phyloP scores from a whole-genome alignment of 2,329 filamentous ascomycete species.

The Lasiodiplodia hormozganensis region DNA sequence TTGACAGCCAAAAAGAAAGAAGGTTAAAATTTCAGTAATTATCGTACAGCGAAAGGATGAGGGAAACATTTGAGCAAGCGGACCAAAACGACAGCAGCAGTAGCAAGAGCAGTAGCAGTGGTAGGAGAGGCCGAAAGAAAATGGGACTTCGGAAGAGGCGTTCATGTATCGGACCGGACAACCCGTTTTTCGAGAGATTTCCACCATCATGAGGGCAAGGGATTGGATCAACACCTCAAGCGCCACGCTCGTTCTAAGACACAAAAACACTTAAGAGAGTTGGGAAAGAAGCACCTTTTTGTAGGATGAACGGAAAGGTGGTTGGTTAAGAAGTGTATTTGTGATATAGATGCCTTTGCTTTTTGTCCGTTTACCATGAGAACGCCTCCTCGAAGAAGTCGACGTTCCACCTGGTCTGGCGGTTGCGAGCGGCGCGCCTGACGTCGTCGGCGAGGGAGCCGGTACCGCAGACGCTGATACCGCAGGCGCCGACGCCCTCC shows the following conservation, averaged over 20 bases:
- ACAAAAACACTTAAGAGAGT: slow-evolving; percentile 14
- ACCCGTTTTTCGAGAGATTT: neutral
- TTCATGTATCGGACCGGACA: neutral
- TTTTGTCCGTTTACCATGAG: slow-evolving; percentile 60
- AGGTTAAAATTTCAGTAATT: neutral
- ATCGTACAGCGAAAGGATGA: slow-evolving; percentile 17
- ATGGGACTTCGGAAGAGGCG: neutral
- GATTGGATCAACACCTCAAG: slow-evolving; percentile 13
- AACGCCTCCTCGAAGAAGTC: slow-evolving; percentile 85
- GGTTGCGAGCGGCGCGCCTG: slow-evolving; percentile 68
- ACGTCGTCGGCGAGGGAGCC: slow-evolving; percentile 79
- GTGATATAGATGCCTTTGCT: neutral
- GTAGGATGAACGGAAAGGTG: slow-evolving; percentile 1
- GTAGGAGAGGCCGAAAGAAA: slow-evolving; percentile 7
- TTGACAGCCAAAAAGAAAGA: neutral
- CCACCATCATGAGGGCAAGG: neutral
- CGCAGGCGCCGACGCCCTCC: slow-evolving; percentile 86
- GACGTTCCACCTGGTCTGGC: slow-evolving; percentile 70
- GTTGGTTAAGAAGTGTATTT: neutral
- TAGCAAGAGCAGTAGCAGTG: neutral
- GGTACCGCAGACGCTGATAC: slow-evolving; percentile 80
- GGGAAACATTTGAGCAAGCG: neutral
- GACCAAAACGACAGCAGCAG: neutral
- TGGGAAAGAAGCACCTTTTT: slow-evolving; percentile 6
- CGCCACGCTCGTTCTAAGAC: slow-evolving; percentile 22